Percentiles rank a stretch among this genome's conserved stretches.
phyloP scores from a whole-genome alignment of 106 monocot genomes.

The Dendrobium huoshanense region DNA sequence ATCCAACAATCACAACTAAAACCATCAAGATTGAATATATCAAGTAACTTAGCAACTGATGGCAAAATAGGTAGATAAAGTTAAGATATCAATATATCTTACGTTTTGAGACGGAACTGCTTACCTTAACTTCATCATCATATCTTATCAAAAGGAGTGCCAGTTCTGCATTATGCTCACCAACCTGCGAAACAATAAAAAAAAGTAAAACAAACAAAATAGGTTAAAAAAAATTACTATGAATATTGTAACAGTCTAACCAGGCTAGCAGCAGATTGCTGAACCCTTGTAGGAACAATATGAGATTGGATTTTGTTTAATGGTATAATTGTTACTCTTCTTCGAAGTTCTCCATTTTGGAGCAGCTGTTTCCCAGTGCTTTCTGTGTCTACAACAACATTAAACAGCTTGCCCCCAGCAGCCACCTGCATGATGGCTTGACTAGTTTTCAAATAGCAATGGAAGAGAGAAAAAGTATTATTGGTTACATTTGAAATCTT shows the following conservation, averaged over 20 bases:
- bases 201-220: neutral
- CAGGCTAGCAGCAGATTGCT: constrained; percentile 57
- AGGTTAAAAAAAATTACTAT: neutral
- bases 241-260: constrained; percentile 25
- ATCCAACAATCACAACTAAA: neutral
- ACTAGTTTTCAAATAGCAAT: neutral
- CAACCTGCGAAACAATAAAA: constrained; percentile 46
- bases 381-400: constrained; percentile 92
- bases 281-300: constrained; percentile 48
- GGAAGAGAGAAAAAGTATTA: neutral
- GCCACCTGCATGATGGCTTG: constrained; percentile 58
- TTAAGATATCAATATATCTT: neutral
- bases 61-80: neutral
- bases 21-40: neutral
- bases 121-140: constrained; percentile 78
- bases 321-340: constrained; percentile 88
- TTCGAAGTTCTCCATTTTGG: constrained; percentile 65
- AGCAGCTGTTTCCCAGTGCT: constrained; percentile 83
- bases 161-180: constrained; percentile 66
- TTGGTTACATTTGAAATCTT: neutral
- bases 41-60: neutral
- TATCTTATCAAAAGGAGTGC: constrained; percentile 75
- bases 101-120: neutral
- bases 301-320: constrained; percentile 76
- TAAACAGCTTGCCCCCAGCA: constrained; percentile 84